Evolutionary conservation across 1,139 yeast genomes (phyloP).

Genomic region (Zygotorulaspora mrakii): DNA sequence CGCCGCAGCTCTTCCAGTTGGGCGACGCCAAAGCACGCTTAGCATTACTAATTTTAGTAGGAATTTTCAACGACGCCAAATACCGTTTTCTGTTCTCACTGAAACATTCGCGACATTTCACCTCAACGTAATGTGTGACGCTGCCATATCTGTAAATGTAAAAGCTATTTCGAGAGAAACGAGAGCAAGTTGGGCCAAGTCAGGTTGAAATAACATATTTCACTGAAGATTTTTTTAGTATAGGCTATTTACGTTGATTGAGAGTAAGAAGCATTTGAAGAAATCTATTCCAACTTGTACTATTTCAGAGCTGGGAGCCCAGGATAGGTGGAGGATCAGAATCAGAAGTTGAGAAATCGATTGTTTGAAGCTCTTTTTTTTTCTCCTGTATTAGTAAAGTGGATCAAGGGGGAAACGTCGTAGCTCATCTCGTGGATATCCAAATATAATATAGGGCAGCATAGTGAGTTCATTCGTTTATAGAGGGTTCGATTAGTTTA

Average conservation of each 20-base stretch:
- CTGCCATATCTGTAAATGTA: background rate
- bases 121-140: background rate
- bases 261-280: background rate
- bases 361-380: background rate
- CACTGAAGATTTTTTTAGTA: no score
- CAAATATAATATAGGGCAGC: background rate
- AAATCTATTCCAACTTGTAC: background rate
- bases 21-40: background rate
- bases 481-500: no score
- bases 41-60: background rate
- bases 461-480: background rate
- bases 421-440: background rate
- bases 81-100: background rate
- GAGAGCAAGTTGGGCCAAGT: background rate
- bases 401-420: constrained; percentile 3
- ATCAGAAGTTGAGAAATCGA: background rate
- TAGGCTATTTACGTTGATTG: no score
- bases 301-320: background rate
- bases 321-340: background rate
- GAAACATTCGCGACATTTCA: constrained; percentile 1
- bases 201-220: background rate
- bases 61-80: background rate
- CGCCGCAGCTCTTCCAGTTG: background rate
- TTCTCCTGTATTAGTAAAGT: background rate
- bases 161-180: constrained; percentile 2